Percentiles rank a stretch among this genome's conserved stretches.
These are phyloP conservation scores for Filobasidium uniguttulatum DNA, from an alignment of 1,284 basidiomycete species.

Conservation along the genomic window DNA sequence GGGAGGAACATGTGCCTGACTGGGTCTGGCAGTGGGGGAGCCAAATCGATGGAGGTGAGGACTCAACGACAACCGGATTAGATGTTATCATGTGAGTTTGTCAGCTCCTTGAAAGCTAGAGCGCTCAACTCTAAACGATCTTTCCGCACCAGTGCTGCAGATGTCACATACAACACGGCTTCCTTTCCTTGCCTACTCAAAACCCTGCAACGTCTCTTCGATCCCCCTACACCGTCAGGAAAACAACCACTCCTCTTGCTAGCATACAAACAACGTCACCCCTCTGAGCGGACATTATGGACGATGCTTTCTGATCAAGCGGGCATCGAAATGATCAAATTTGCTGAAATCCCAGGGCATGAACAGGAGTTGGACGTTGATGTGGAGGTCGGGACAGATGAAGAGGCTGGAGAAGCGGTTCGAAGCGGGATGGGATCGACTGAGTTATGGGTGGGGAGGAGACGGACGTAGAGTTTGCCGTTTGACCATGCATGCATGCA, in stretches of 20 bases:
- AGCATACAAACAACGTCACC: slow-evolving; percentile 70
- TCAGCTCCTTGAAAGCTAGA: neutral
- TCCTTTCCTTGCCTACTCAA: slow-evolving; percentile 48
- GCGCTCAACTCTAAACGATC: neutral
- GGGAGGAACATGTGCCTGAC: slow-evolving; percentile 50
- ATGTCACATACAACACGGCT: slow-evolving; percentile 74
- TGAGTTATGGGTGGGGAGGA: neutral
- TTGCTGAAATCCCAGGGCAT: slow-evolving; percentile 47
- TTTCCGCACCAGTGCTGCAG: slow-evolving; percentile 54
- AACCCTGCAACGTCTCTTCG: slow-evolving; percentile 25
- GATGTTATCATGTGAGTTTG: slow-evolving; percentile 30
- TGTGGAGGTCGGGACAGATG: slow-evolving; percentile 25
- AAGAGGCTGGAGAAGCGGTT: slow-evolving; percentile 47
- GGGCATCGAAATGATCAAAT: slow-evolving; percentile 31
- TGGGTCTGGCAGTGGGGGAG: slow-evolving; percentile 31
- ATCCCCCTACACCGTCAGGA: neutral
- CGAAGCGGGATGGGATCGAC: slow-evolving; percentile 53
- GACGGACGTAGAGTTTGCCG: no score
- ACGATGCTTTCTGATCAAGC: slow-evolving; percentile 41
- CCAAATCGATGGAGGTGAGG: slow-evolving; percentile 24
- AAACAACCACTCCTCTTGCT: slow-evolving; percentile 42
- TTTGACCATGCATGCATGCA: no score
- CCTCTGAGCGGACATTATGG: slow-evolving; percentile 59
- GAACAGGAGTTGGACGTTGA: slow-evolving; percentile 28
- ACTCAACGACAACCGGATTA: slow-evolving; percentile 4